These are phyloP conservation scores for Colletotrichum caudatum DNA, from an alignment of 2,329 filamentous ascomycete species.

Conservation along the genomic window DNA sequence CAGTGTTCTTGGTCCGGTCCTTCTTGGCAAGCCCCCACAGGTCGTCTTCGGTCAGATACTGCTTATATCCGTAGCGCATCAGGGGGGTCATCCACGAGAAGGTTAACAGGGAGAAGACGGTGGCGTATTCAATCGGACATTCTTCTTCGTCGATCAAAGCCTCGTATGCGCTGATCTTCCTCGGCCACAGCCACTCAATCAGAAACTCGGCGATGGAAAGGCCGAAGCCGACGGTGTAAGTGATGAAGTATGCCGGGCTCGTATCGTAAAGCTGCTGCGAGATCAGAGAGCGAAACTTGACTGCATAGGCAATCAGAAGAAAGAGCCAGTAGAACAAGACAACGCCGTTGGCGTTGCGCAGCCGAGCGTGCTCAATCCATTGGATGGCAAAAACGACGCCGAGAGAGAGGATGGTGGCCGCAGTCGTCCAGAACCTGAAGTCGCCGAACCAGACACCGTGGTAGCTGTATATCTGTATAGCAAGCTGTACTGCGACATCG, in stretches of 20 bases:
- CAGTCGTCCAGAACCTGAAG: slow-evolving; percentile 87
- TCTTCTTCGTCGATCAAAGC: slow-evolving; percentile 70
- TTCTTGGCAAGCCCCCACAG: slow-evolving; percentile 89
- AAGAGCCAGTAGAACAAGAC: slow-evolving; percentile 94
- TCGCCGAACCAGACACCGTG: slow-evolving; percentile 80
- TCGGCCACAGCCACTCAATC: slow-evolving; percentile 89
- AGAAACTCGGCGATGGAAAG: slow-evolving; percentile 78
- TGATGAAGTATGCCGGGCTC: slow-evolving; percentile 79
- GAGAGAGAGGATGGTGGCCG: slow-evolving; percentile 78
- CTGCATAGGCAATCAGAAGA: slow-evolving; percentile 79
- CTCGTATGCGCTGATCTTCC: slow-evolving; percentile 73
- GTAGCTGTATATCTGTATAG: slow-evolving; percentile 79
- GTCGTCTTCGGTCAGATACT: slow-evolving; percentile 93
- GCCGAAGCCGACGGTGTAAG: slow-evolving; percentile 79
- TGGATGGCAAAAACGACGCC: slow-evolving; percentile 82
- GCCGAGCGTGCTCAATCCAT: slow-evolving; percentile 86
- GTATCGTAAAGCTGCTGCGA: slow-evolving; percentile 78
- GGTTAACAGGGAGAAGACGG: slow-evolving; percentile 91
- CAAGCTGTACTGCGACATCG: slow-evolving; percentile 78
- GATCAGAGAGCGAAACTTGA: slow-evolving; percentile 89
- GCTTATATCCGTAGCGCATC: slow-evolving; percentile 95
- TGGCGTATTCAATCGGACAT: slow-evolving; percentile 88
- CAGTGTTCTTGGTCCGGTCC: slow-evolving; percentile 83
- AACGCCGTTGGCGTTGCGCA: slow-evolving; percentile 86
- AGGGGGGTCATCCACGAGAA: slow-evolving; percentile 99